Base-by-base conservation (phyloP, 768 basidiomycete genomes). In the Mrakia hoshinonis region DNA sequence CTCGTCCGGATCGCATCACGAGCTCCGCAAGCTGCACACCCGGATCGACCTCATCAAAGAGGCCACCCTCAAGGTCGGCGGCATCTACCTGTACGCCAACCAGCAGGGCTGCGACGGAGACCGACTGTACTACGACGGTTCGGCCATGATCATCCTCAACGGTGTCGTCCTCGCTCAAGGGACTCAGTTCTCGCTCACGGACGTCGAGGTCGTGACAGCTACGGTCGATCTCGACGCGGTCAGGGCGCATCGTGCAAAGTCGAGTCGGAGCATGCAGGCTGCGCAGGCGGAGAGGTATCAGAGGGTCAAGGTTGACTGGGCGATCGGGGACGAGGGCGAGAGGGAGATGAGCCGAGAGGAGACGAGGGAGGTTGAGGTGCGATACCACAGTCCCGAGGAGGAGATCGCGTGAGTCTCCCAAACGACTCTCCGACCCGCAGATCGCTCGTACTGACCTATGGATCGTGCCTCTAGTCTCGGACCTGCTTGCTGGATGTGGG, bases 401-500 rank as follows among this genome's bases (percentile, higher is more conserved):
- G 96, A 98, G 81, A 96, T 98, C 70, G 95, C 96, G 96, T 96
- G 77, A 75, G 91, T 84, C 9, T 5, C 7, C 15, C 13, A 1
- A 3, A 48, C 34, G 22, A 48, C 47, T 49, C 47, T 67, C 34
- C 24, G 49, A 6, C 15, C 12, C 31, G 22, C 22, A 36, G 26
- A 4, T 39, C 4, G 31, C 47, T 22, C 47, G 20, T 36, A 10
- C 29, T 34, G 22, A 29, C 13, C 66, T 47, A 22, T 46, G 38
- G 29, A 39, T 24, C 36, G 22, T 12, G 22, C 6, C 13, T 58
- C 34, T 73, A 97, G 95, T 2, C 82, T 98, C 2, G 96, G 96
- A 5, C 96, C 96, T 9, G 96, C 95, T 20, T 98, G 96, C 77
- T 99, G 96, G 96, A 83, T 99, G n/a, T 99, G 96, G 96, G 96